Conservation (phyloP, 805 yeast genomes). For the Cyberlindnera sargentensis region DNA sequence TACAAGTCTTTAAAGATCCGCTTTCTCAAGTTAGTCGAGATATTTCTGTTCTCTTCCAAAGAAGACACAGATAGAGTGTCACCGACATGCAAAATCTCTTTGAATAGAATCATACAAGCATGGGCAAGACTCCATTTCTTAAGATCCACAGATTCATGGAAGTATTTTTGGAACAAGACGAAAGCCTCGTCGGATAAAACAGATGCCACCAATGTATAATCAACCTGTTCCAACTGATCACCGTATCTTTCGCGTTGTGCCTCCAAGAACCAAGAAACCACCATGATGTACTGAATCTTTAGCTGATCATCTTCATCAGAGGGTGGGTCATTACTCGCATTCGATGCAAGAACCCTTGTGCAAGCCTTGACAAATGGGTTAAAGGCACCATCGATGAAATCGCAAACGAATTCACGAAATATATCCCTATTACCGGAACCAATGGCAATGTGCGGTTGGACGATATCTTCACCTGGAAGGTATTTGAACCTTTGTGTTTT, state of each 20-base stretch:
- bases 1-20: conserved; percentile 63
- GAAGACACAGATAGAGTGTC: conserved; percentile 34
- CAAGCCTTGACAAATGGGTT: conserved; percentile 54
- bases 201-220: conserved; percentile 42
- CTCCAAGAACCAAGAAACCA: conserved; percentile 69
- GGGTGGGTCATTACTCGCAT: background rate
- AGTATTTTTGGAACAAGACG: conserved; percentile 32
- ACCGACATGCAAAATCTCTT: conserved; percentile 46
- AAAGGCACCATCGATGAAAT: conserved; percentile 69
- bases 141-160: conserved; percentile 1
- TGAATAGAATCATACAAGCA: conserved; percentile 61
- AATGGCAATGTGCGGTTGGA: conserved; percentile 24
- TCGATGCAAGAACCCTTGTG: conserved; percentile 35
- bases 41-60: conserved; percentile 40
- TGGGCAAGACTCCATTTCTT: conserved; percentile 50
- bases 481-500: conserved; percentile 27
- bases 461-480: conserved; percentile 23
- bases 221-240: conserved; percentile 21
- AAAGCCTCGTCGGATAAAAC: conserved; percentile 58
- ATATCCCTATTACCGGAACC: conserved; percentile 7
- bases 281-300: conserved; percentile 42
- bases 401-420: conserved; percentile 37
- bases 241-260: conserved; percentile 44
- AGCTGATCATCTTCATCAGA: background rate
- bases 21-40: conserved; percentile 53